Evolutionary conservation across 1,139 yeast genomes (phyloP).

Genomic region (Petasospora fabianii): DNA sequence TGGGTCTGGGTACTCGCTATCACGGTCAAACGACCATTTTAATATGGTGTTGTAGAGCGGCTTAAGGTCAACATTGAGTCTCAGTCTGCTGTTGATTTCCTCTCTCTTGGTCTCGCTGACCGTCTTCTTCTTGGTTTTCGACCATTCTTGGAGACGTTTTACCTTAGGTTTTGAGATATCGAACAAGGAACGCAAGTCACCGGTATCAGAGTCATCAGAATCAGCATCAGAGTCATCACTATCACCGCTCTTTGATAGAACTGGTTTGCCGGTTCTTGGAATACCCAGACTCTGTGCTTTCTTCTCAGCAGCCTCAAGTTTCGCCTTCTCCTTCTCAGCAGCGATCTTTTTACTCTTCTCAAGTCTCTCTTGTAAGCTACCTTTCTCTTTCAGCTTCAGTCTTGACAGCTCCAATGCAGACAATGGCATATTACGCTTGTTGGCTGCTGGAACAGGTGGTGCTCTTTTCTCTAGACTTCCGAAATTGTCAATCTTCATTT

Average conservation of each 20-base stretch:
- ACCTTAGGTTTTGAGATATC: slow-evolving; percentile 23
- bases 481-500: slow-evolving; percentile 46
- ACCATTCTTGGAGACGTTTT: slow-evolving; percentile 29
- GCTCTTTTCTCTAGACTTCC: slow-evolving; percentile 36
- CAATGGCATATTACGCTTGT: slow-evolving; percentile 32
- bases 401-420: slow-evolving; percentile 40
- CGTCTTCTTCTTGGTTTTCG: slow-evolving; percentile 21
- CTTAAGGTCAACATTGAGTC: slow-evolving; percentile 73
- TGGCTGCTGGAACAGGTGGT: slow-evolving; percentile 23
- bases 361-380: too few relatives aligned
- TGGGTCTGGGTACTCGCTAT: slow-evolving; percentile 56
- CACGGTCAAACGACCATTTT: slow-evolving; percentile 70
- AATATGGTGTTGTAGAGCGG: slow-evolving; percentile 70
- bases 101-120: slow-evolving; percentile 50
- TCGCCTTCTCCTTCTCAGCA: neutral
- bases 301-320: neutral
- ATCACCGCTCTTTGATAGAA: slow-evolving; percentile 7
- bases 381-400: too few relatives aligned
- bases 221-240: slow-evolving; percentile 26
- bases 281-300: slow-evolving; percentile 6
- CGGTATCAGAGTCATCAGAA: slow-evolving; percentile 32
- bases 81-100: slow-evolving; percentile 73
- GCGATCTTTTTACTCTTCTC: too few relatives aligned
- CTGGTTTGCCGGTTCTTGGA: too few relatives aligned
- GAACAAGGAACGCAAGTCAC: slow-evolving; percentile 17